Base-by-base conservation (phyloP, 1,139 yeast genomes). In the Suhomyces ambrosiae region DNA sequence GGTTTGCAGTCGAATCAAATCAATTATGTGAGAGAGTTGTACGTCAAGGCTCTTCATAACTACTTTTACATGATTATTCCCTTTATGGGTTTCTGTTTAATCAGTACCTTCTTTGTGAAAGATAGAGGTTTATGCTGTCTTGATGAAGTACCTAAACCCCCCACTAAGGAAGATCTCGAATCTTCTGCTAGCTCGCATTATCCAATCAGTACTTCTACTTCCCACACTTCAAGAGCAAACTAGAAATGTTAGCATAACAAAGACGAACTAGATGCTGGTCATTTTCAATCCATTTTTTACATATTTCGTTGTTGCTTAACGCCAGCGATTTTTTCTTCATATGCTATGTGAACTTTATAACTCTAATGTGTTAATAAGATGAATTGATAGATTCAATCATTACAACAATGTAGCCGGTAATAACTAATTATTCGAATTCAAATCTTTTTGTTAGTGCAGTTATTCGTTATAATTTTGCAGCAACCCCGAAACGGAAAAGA, bases 11-110 rank as follows among this genome's bases (percentile, higher is more conserved):
- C 43, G 1, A 33, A 31, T 1, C 73, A 71, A 45, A 51, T 55
- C 23, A 14, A 14, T 1, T 46, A 49, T 8, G 61, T 74, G 8
- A 48, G 53, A 30, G 25, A 48, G 10, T 60, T 69, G 58, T 68
- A 71, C 38, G 60, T 65, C 58, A 51, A 52, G 14, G 58, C 76
- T 1, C 50, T 74, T 13, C 59, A 58, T 25, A 61, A 64, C 32
- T 66, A 68, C 38, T 74, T 68, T 44, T 68, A 68, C 38, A 55
- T 72, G 49, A 53, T 61, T 25, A 57, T 74, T 30, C 79, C 80
- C 3, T 54, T 73, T 36, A 54, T 72, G 38, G 76, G 58, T 1
- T 30, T 68, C 7, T 71, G 79, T 42, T 56, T 71, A 10, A 15
- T 68, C 2, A 48, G 60, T 27, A 53, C 68, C 4, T 50, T 69